These are phyloP conservation scores for Microbotryum silenes-acaulis DNA, from an alignment of 1,284 basidiomycete species.

Conservation along the genomic window DNA sequence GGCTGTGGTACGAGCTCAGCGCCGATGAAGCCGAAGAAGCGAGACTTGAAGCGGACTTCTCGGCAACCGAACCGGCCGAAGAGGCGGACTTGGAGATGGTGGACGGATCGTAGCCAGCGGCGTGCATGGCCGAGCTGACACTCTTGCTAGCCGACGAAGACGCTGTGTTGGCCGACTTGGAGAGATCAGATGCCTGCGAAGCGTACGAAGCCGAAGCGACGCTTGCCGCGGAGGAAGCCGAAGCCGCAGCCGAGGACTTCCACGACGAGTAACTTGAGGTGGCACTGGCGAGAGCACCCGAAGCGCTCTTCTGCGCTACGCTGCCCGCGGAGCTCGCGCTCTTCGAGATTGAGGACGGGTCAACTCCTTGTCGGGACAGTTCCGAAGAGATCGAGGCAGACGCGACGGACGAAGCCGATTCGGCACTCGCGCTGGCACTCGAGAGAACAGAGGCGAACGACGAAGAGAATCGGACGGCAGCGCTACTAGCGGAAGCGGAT, in stretches of 20 bases:
- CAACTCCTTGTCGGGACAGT: conserved; percentile 17
- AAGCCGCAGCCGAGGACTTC: conserved; percentile 21
- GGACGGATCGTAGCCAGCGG: conserved; percentile 7
- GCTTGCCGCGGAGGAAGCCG: conserved; percentile 22
- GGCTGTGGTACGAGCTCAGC: background rate
- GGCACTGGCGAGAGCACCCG: background rate
- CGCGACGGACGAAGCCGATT: conserved; percentile 20
- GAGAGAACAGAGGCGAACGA: conserved; percentile 1
- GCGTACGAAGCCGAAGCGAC: conserved; percentile 10
- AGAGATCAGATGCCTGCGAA: conserved; percentile 10
- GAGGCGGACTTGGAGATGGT: conserved; percentile 12
- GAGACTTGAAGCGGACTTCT: conserved; percentile 1
- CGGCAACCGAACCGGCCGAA: conserved; percentile 7
- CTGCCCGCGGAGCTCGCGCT: conserved; percentile 7
- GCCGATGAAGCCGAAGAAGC: background rate
- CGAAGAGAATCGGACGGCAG: background rate
- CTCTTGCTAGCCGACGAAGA: conserved; percentile 17
- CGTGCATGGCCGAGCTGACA: conserved; percentile 3
- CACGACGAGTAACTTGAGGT: conserved; percentile 8
- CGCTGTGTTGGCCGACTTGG: conserved; percentile 24
- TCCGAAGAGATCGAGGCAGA: conserved; percentile 15
- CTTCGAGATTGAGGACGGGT: conserved; percentile 17
- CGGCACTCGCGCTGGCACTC: conserved; percentile 1
- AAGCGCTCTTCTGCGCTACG: conserved; percentile 13
- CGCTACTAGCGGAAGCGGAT: background rate